phyloP scores from a whole-genome alignment of 2,329 filamentous ascomycete species.

The Xylariaceae sp. region DNA sequence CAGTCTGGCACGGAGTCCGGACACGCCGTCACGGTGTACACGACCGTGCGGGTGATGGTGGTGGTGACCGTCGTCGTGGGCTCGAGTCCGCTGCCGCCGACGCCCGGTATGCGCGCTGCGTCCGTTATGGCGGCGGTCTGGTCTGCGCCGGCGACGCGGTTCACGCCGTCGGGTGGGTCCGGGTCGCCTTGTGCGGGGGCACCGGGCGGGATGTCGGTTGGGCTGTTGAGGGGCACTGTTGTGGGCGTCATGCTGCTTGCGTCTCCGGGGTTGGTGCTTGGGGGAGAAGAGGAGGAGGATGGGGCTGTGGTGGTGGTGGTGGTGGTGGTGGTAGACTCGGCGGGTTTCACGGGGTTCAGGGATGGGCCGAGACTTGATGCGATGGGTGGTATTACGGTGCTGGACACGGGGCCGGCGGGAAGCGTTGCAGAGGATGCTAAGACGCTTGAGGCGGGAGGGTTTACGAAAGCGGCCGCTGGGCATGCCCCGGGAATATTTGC shows the following conservation, averaged over 20 bases:
- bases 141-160: background rate
- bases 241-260: conserved; percentile 24
- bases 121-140: background rate
- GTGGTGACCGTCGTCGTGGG: conserved; percentile 28
- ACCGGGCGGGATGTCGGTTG: conserved; percentile 3
- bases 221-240: conserved; percentile 2
- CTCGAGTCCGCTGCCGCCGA: too few species aligned
- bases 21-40: conserved; percentile 30
- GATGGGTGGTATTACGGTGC: background rate
- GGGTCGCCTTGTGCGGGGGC: conserved; percentile 1
- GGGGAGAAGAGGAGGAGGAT: background rate
- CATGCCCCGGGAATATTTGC: conserved; percentile 36
- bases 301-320: conserved; percentile 17
- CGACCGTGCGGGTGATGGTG: conserved; percentile 34
- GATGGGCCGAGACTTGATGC: conserved; percentile 1
- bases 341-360: conserved; percentile 9
- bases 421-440: background rate
- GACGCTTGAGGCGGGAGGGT: background rate
- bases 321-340: background rate
- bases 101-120: background rate
- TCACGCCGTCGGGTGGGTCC: background rate
- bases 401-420: background rate
- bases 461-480: background rate
- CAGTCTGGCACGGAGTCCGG: conserved; percentile 18
- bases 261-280: background rate